A percentile compares a stretch with the other conserved stretches of the same genome.
phyloP scores from a whole-genome alignment of 2,329 filamentous ascomycete genomes.

The Botrytis aclada region DNA sequence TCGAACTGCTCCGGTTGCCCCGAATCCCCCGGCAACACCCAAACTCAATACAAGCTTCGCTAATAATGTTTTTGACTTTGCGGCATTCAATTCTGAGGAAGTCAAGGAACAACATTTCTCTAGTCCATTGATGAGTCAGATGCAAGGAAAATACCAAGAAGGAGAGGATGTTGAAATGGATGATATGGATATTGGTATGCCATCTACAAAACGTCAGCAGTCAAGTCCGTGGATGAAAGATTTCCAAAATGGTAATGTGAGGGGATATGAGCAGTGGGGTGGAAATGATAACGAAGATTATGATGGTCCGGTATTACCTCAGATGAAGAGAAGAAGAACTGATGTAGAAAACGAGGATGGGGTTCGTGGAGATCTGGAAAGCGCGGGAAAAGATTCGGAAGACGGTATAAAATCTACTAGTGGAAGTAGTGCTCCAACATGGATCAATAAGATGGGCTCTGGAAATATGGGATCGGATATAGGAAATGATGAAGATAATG shows the following conservation, averaged over 20 bases:
- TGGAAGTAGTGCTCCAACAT: not conserved
- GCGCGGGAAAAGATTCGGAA: not conserved
- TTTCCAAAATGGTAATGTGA: not conserved
- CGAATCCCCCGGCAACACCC: constrained; percentile 9
- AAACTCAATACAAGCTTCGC: constrained; percentile 29
- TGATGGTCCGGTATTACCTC: constrained; percentile 18
- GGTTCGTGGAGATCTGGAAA: not conserved
- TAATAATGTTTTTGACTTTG: constrained; percentile 32
- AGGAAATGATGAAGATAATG: not conserved
- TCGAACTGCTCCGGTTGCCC: not conserved
- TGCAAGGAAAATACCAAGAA: constrained; percentile 19
- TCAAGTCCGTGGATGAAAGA: constrained; percentile 12
- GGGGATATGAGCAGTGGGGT: not conserved
- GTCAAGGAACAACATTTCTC: constrained; percentile 4
- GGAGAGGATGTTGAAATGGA: not conserved
- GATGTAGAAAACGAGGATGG: not conserved
- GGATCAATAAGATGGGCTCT: constrained; percentile 15
- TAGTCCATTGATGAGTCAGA: constrained; percentile 14
- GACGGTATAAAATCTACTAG: not conserved
- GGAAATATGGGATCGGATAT: not conserved
- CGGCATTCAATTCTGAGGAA: constrained; percentile 23
- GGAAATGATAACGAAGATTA: not conserved
- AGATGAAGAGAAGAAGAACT: constrained; percentile 26
- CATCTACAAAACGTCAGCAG: not conserved
- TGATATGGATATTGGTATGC: not conserved